Evolutionary conservation across 768 basidiomycete species (phyloP).

Genomic region (Auriscalpium orientale): DNA sequence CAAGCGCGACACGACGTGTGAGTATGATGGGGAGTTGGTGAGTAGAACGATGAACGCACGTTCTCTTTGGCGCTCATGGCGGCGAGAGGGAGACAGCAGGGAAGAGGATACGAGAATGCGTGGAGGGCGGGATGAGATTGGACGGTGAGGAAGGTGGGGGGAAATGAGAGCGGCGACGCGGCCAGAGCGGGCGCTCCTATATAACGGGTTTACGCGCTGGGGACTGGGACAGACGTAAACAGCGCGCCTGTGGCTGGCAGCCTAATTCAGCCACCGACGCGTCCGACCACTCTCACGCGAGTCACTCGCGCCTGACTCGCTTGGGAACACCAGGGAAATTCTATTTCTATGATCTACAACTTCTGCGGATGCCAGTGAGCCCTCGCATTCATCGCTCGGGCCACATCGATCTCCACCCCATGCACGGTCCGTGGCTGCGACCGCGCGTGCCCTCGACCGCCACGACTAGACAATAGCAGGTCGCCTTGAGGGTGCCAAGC

Average conservation of each 20-base stretch:
- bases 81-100: background rate
- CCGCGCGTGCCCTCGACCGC: background rate
- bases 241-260: background rate
- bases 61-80: conserved; percentile 19
- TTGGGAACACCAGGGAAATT: background rate
- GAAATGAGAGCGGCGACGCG: background rate
- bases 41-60: background rate
- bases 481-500: background rate
- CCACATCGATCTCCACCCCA: conserved; percentile 57
- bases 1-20: background rate
- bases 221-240: background rate
- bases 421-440: conserved; percentile 22
- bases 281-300: background rate
- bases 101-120: background rate
- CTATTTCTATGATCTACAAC: conserved; percentile 27
- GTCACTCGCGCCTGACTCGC: background rate
- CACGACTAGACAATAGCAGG: background rate
- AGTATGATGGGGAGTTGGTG: background rate
- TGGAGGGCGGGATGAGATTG: background rate
- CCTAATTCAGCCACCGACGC: background rate
- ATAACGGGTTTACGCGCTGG: background rate
- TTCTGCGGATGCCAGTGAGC: conserved; percentile 64
- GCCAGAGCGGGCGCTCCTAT: background rate
- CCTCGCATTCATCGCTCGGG: conserved; percentile 31
- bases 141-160: background rate